These are phyloP conservation scores for Eucalyptus pauciflora DNA, from an alignment of 345 rosid genomes.

Conservation along the genomic window DNA sequence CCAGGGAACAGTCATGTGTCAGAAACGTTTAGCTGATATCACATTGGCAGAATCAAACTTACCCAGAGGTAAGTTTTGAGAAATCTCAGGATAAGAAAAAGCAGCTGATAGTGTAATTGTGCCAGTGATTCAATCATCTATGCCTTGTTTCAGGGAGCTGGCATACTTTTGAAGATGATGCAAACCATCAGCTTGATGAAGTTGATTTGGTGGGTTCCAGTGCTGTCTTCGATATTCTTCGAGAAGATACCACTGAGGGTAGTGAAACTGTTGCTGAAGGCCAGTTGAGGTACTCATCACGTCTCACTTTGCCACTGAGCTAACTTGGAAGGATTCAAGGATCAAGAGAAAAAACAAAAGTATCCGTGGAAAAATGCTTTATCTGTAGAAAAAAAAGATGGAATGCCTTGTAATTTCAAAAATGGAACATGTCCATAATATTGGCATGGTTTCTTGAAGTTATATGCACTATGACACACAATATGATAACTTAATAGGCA, in stretches of 20 bases:
- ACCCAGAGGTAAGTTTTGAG: constrained; percentile 7
- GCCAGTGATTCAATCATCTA: not conserved
- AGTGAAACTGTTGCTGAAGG: not conserved
- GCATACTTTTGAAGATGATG: constrained; percentile 2
- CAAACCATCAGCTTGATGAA: not conserved
- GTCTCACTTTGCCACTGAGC: not conserved
- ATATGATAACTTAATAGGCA: not conserved
- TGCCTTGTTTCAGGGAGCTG: constrained; percentile 15
- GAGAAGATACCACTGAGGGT: constrained; percentile 12
- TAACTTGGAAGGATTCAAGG: not conserved
- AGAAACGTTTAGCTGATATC: not conserved
- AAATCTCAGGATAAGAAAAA: not conserved
- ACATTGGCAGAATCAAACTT: not conserved
- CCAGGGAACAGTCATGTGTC: constrained; percentile 61
- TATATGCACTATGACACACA: not conserved
- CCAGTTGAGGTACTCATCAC: not conserved
- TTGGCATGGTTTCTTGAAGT: not conserved
- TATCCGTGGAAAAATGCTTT: not conserved
- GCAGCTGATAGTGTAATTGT: not conserved
- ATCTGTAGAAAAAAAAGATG: not conserved
- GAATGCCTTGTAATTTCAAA: not conserved
- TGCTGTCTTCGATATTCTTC: constrained; percentile 20
- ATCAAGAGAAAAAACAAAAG: not conserved
- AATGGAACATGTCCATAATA: not conserved
- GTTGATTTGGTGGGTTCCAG: constrained; percentile 18